A percentile compares a stretch with the other conserved stretches of the same genome.
Evolutionary conservation across 768 basidiomycete genomes (phyloP).

Genomic region (Cystobasidium tubakii): DNA sequence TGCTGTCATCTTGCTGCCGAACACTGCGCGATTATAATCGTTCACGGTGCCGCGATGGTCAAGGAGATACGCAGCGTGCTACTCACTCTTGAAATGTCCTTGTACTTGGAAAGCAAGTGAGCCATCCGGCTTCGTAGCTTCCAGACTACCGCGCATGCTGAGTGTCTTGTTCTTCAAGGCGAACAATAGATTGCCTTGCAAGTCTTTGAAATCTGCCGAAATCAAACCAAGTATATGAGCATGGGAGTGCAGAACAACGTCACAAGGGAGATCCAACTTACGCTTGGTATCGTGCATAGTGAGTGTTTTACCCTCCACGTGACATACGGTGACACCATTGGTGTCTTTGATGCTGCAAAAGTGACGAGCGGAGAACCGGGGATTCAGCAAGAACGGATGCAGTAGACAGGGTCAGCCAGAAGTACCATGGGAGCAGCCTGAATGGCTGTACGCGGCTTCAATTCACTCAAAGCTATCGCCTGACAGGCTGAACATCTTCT

Average conservation of each 20-base stretch:
- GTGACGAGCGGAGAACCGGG: no score
- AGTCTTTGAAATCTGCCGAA: slow-evolving; percentile 47
- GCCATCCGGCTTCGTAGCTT: slow-evolving; percentile 40
- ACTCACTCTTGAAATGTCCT: slow-evolving; percentile 45
- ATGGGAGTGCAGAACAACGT: neutral
- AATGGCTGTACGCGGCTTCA: no score
- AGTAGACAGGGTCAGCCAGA: neutral
- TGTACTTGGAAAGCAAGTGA: slow-evolving; percentile 44
- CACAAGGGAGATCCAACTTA: slow-evolving; percentile 28
- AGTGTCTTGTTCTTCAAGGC: slow-evolving; percentile 46
- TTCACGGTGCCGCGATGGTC: no score
- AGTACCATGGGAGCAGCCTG: no score
- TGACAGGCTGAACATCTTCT: slow-evolving; percentile 47
- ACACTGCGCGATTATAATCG: no score
- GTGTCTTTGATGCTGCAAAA: slow-evolving; percentile 18
- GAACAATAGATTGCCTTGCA: slow-evolving; percentile 46
- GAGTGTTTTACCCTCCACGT: slow-evolving; percentile 46
- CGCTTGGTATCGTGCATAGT: slow-evolving; percentile 48
- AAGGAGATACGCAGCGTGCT: no score
- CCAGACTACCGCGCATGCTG: slow-evolving; percentile 9
- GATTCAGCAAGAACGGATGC: neutral
- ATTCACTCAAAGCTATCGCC: slow-evolving; percentile 47
- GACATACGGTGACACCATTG: slow-evolving; percentile 25
- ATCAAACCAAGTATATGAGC: neutral
- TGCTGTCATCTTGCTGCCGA: slow-evolving; percentile 48